phyloP scores from a whole-genome alignment of 768 basidiomycete genomes.

The Agrocybe praecox region DNA sequence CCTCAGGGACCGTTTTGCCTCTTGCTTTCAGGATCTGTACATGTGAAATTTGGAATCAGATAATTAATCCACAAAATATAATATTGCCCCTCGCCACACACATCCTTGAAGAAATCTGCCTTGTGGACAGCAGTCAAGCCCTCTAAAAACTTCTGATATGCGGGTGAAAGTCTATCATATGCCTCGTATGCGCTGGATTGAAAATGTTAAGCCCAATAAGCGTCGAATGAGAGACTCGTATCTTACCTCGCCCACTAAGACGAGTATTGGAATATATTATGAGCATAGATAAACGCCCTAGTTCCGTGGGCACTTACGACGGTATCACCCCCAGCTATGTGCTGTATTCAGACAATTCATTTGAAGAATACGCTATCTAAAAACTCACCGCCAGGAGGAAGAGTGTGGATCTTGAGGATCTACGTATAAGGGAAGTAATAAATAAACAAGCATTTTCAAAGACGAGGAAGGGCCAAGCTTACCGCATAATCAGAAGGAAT shows the following conservation, averaged over 20 bases:
- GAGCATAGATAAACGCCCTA: no score
- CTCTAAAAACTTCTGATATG: slow-evolving; percentile 55
- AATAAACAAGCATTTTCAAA: background rate
- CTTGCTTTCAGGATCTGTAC: slow-evolving; percentile 31
- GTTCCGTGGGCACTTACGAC: slow-evolving; percentile 27
- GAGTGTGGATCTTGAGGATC: slow-evolving; percentile 44
- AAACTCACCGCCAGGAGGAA: slow-evolving; percentile 31
- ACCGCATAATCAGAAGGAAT: slow-evolving; percentile 63
- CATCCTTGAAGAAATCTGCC: slow-evolving; percentile 43
- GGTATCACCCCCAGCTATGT: slow-evolving; percentile 43
- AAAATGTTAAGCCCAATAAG: background rate
- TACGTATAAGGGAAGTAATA: slow-evolving; percentile 1
- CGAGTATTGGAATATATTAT: background rate
- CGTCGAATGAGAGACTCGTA: background rate
- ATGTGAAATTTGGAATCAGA: background rate
- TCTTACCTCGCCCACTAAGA: slow-evolving; percentile 41
- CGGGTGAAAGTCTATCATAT: slow-evolving; percentile 63
- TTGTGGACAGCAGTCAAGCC: slow-evolving; percentile 58
- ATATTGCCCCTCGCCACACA: slow-evolving; percentile 12
- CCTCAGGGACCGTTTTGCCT: slow-evolving; percentile 32
- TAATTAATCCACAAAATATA: background rate
- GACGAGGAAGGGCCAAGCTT: background rate
- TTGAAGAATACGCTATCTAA: background rate
- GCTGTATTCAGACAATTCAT: background rate
- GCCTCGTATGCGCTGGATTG: slow-evolving; percentile 55